A percentile compares a stretch with the other conserved stretches of the same genome.
Evolutionary conservation across 768 basidiomycete species (phyloP).

Genomic region (Pholiota conissans): DNA sequence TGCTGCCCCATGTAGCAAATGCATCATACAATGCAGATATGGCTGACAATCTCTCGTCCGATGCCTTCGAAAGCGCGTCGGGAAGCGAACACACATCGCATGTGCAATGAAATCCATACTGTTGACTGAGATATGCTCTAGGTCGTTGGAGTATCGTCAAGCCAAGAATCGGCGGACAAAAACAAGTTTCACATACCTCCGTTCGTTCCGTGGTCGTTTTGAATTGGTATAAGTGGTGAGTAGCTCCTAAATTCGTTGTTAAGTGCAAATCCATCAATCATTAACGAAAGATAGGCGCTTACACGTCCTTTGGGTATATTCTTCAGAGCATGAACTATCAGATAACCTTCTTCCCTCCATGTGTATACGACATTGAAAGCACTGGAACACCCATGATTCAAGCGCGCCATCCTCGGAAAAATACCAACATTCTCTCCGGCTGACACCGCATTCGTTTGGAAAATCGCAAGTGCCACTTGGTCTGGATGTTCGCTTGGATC

Average conservation of each 20-base stretch:
- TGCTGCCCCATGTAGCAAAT: slow-evolving; percentile 50
- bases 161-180: background rate
- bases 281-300: slow-evolving; percentile 8
- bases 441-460: slow-evolving; percentile 67
- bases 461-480: slow-evolving; percentile 60
- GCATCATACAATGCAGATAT: slow-evolving; percentile 46
- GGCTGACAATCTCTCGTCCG: slow-evolving; percentile 47
- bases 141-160: slow-evolving; percentile 1
- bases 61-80: slow-evolving; percentile 43
- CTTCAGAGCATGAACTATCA: slow-evolving; percentile 59
- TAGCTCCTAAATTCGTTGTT: slow-evolving; percentile 44
- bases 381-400: slow-evolving; percentile 69
- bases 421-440: slow-evolving; percentile 50
- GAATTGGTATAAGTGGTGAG: slow-evolving; percentile 64
- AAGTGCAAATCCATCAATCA: slow-evolving; percentile 1
- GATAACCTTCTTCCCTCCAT: slow-evolving; percentile 50
- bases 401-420: slow-evolving; percentile 66
- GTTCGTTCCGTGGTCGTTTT: slow-evolving; percentile 48
- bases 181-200: slow-evolving; percentile 39
- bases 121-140: slow-evolving; percentile 47
- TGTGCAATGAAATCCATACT: slow-evolving; percentile 60
- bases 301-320: slow-evolving; percentile 53
- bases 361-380: slow-evolving; percentile 69
- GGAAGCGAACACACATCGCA: slow-evolving; percentile 61
- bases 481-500: slow-evolving; percentile 36